Evolutionary conservation across 176 grass and related monocot genomes (phyloP).

Genomic region (Zizania latifolia): DNA sequence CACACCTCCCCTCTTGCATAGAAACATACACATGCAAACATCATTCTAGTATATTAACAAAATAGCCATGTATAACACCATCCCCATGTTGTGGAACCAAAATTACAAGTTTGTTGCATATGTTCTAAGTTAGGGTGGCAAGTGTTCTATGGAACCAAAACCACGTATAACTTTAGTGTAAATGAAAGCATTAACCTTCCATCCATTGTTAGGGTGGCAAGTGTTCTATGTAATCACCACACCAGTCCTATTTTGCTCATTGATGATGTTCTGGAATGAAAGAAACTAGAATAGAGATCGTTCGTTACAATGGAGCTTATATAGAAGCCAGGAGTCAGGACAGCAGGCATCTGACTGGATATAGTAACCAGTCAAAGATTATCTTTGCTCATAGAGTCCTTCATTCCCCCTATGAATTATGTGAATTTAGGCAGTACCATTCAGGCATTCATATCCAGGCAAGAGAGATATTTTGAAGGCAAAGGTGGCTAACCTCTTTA

Average conservation of each 20-base stretch:
- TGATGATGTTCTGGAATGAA: not conserved
- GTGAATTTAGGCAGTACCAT: not conserved
- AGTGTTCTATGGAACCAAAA: not conserved
- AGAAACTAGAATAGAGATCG: not conserved
- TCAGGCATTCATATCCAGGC: not conserved
- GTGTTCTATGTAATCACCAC: not conserved
- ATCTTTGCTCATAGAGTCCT: slow-evolving; percentile 4
- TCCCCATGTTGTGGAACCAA: not conserved
- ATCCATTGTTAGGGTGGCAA: not conserved
- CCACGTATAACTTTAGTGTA: too few relatives aligned
- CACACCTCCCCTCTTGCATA: not conserved
- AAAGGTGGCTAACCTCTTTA: slow-evolving; percentile 52
- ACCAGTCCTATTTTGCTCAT: not conserved
- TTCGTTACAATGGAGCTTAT: not conserved
- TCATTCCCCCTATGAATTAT: slow-evolving; percentile 4
- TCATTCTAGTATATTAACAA: too few relatives aligned
- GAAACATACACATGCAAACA: not conserved
- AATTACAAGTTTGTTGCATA: not conserved
- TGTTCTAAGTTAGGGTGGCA: not conserved
- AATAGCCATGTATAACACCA: not conserved
- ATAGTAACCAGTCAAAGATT: not conserved
- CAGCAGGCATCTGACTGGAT: not conserved
- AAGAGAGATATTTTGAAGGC: not conserved
- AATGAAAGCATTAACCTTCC: not conserved
- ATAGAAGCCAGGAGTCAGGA: not conserved